These are phyloP conservation scores for Monosporascus sp. DNA, from an alignment of 2,329 filamentous ascomycete species.

Conservation along the genomic window DNA sequence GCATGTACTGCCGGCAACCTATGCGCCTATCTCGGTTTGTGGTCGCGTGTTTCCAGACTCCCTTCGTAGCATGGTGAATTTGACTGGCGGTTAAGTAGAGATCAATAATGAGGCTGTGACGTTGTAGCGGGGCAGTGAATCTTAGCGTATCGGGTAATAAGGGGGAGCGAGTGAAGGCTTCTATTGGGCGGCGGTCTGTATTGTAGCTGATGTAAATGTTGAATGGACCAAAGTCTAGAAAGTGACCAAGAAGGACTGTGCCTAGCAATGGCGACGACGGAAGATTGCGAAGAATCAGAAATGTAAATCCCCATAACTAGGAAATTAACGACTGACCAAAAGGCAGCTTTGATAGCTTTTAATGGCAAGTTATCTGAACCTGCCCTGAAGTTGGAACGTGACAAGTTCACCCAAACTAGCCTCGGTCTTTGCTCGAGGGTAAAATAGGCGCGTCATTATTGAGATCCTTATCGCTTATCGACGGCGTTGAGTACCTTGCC, in stretches of 20 bases:
- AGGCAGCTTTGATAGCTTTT: too few relatives aligned
- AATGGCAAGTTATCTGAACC: too few relatives aligned
- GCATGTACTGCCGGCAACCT: conserved; percentile 2
- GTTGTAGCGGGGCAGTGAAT: conserved; percentile 9
- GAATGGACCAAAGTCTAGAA: neutral
- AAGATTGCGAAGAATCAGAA: too few relatives aligned
- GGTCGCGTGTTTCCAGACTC: conserved; percentile 8
- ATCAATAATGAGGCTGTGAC: conserved; percentile 5
- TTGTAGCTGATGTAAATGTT: neutral
- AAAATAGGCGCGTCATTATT: neutral
- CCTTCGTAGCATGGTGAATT: conserved; percentile 8
- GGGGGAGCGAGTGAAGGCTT: too few relatives aligned
- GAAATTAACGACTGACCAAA: too few relatives aligned
- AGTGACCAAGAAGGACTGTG: neutral
- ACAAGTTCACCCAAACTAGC: neutral
- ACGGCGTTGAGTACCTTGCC: neutral
- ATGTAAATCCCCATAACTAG: too few relatives aligned
- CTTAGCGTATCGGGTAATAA: neutral
- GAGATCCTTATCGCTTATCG: neutral
- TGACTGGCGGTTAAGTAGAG: neutral
- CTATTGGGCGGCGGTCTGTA: neutral
- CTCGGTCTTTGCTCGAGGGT: neutral
- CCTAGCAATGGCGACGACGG: too few relatives aligned
- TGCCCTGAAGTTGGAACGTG: too few relatives aligned
- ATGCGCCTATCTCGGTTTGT: conserved; percentile 13